Conservation (phyloP, 2,329 filamentous ascomycete species). For the Aspergillus fumigatiaffinis region DNA sequence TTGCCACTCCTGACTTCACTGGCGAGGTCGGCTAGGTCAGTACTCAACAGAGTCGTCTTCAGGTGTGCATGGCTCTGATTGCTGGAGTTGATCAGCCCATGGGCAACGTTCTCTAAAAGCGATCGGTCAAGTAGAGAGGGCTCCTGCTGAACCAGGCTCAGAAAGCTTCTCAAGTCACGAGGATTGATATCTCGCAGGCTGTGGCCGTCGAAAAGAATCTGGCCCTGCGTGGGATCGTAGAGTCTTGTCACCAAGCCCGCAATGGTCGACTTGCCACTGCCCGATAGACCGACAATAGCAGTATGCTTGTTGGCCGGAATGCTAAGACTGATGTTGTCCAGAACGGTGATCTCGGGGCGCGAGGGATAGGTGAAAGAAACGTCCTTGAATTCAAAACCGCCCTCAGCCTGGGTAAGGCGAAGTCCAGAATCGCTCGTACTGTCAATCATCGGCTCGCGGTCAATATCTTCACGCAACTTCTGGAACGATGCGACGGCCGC, state of each 20-base stretch:
- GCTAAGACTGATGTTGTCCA: slow-evolving; percentile 30
- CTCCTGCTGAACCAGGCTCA: slow-evolving; percentile 53
- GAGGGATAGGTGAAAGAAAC: slow-evolving; percentile 33
- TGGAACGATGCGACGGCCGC: slow-evolving; percentile 52
- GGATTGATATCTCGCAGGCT: slow-evolving; percentile 33
- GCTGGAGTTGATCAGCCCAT: slow-evolving; percentile 44
- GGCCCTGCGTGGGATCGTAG: slow-evolving; percentile 52
- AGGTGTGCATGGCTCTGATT: slow-evolving; percentile 44
- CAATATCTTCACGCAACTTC: slow-evolving; percentile 57
- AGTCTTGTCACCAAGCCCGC: slow-evolving; percentile 68
- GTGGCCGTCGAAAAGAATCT: slow-evolving; percentile 37
- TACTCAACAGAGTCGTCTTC: slow-evolving; percentile 46
- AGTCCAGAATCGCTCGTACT: slow-evolving; percentile 20
- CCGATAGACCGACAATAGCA: slow-evolving; percentile 70
- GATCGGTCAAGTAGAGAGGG: slow-evolving; percentile 78
- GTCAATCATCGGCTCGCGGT: slow-evolving; percentile 48
- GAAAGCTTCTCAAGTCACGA: slow-evolving; percentile 19
- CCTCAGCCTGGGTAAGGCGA: slow-evolving; percentile 22
- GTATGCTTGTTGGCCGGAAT: slow-evolving; percentile 43
- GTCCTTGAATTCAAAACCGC: slow-evolving; percentile 31
- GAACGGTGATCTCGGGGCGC: slow-evolving; percentile 38
- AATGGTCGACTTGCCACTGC: slow-evolving; percentile 71
- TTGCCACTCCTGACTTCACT: slow-evolving; percentile 45
- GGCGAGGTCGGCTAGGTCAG: slow-evolving; percentile 46
- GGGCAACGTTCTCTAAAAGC: slow-evolving; percentile 73